Conservation (phyloP, 2,329 filamentous ascomycete species). For the Pseudocercospora macadamiae region DNA sequence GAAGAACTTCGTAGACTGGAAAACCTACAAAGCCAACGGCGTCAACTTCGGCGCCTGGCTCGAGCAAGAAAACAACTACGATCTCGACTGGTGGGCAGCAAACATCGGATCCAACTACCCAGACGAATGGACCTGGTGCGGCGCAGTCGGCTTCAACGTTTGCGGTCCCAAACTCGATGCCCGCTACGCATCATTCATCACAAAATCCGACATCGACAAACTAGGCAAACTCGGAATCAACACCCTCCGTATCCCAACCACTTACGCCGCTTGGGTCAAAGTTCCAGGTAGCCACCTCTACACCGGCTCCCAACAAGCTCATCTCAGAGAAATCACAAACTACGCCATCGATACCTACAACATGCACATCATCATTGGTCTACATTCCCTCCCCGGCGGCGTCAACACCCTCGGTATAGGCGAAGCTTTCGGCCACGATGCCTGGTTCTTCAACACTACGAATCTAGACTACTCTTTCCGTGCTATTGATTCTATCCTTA, state of each 20-base stretch:
- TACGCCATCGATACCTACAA: constrained; percentile 43
- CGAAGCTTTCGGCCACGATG: constrained; percentile 35
- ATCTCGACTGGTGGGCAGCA: constrained; percentile 17
- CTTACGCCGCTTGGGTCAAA: constrained; percentile 43
- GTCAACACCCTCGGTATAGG: constrained; percentile 38
- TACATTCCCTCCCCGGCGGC: constrained; percentile 39
- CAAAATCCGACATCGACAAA: constrained; percentile 37
- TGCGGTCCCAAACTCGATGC: constrained; percentile 24
- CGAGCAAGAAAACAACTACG: constrained; percentile 13
- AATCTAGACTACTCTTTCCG: constrained; percentile 39
- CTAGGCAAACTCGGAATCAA: constrained; percentile 39
- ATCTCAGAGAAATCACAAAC: constrained; percentile 37
- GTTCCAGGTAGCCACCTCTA: constrained; percentile 41
- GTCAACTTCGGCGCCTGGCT: constrained; percentile 23
- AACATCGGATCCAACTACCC: constrained; percentile 13
- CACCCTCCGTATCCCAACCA: constrained; percentile 42
- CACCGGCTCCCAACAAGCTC: constrained; percentile 37
- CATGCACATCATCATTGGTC: constrained; percentile 43
- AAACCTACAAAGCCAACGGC: constrained; percentile 15
- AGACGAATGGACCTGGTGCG: constrained; percentile 43
- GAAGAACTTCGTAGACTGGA: constrained; percentile 14
- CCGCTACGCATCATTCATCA: constrained; percentile 23
- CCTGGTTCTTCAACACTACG: constrained; percentile 43
- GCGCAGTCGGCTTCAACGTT: constrained; percentile 30
- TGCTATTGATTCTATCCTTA: constrained; percentile 38